Conservation (phyloP, 202 grass and related monocot species). For the Zoysia matrella region DNA sequence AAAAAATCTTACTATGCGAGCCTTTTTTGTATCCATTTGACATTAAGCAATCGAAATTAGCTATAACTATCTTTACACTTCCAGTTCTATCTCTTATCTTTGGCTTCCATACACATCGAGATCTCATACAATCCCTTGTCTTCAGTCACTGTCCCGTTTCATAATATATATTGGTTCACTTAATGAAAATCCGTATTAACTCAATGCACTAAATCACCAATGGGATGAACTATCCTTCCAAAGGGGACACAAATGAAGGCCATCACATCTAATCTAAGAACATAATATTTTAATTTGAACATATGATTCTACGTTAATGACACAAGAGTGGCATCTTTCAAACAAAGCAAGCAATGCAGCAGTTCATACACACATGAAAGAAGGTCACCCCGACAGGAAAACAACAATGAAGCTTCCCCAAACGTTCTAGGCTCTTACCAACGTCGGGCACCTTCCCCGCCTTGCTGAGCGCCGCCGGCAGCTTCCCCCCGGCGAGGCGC, state of each 20-base stretch:
- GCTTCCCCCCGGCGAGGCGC: slow-evolving; percentile 57
- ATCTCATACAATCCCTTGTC: not conserved
- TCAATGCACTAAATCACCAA: not conserved
- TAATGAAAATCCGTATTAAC: not conserved
- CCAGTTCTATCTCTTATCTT: not conserved
- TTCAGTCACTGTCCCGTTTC: not conserved
- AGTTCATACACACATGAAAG: not conserved
- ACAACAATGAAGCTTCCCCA: slow-evolving; percentile 12
- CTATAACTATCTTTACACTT: not conserved
- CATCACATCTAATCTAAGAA: slow-evolving; percentile 1
- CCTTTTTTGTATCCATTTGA: no score
- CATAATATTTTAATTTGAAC: not conserved
- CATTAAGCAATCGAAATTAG: slow-evolving; percentile 12
- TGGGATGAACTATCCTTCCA: not conserved
- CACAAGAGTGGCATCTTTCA: slow-evolving; percentile 10
- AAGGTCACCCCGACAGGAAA: slow-evolving; percentile 6
- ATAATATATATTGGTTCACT: not conserved
- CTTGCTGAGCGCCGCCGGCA: slow-evolving; percentile 56
- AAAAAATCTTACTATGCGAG: no score
- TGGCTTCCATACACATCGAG: not conserved
- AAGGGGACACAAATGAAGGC: not conserved
- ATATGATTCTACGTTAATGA: slow-evolving; percentile 27
- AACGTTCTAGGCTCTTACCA: slow-evolving; percentile 48
- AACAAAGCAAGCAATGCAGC: slow-evolving; percentile 46
- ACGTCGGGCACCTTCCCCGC: slow-evolving; percentile 67